A percentile compares a stretch with the other conserved stretches of the same genome.
Evolutionary conservation across 2,329 filamentous ascomycete species (phyloP).

Genomic region (Colletotrichum theobromicola): DNA sequence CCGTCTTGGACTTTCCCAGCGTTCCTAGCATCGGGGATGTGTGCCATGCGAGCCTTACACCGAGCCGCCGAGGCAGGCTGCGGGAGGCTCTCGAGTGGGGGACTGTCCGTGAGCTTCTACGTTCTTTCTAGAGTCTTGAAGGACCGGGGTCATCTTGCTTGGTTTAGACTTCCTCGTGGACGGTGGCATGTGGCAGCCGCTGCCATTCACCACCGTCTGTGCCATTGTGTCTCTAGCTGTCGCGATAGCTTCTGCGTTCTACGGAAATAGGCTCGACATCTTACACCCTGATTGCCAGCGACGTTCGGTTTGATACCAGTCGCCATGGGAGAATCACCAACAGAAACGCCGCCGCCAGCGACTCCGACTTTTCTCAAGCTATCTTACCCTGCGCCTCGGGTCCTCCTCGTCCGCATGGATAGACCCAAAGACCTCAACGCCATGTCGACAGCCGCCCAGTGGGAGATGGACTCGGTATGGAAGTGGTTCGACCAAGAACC

Average conservation of each 20-base stretch:
- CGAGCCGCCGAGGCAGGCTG: background rate
- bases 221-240: background rate
- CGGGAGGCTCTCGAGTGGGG: background rate
- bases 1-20: background rate
- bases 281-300: background rate
- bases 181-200: background rate
- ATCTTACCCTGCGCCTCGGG: conserved; percentile 44
- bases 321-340: conserved; percentile 23
- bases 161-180: background rate
- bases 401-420: conserved; percentile 45
- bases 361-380: conserved; percentile 36
- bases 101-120: background rate
- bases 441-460: conserved; percentile 43
- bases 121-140: background rate
- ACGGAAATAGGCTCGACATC: background rate
- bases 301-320: background rate
- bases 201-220: background rate
- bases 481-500: conserved; percentile 60
- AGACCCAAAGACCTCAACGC: conserved; percentile 43
- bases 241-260: background rate
- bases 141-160: background rate
- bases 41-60: background rate
- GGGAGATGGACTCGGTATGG: conserved; percentile 52
- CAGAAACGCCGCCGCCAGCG: conserved; percentile 34
- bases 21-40: background rate